Percentiles rank a stretch among this genome's conserved stretches.
These are phyloP conservation scores for Chlamydomonas asymmetrica DNA, from an alignment of 139 green algal genomes.

Conservation along the genomic window DNA sequence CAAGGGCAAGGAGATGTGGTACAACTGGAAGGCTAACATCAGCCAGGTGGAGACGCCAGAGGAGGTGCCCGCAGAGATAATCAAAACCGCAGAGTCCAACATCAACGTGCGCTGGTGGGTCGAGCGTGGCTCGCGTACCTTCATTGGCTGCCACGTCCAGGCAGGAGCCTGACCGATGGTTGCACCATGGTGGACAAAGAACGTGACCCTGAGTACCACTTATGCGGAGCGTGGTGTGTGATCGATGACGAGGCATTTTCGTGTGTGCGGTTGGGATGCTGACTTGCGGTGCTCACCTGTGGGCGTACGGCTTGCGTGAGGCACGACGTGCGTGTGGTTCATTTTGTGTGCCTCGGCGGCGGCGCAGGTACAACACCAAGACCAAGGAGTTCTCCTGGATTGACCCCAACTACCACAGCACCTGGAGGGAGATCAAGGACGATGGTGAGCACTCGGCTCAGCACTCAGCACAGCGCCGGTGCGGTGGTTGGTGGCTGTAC, in stretches of 20 bases:
- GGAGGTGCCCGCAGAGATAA: conserved; percentile 18
- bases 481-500: background rate
- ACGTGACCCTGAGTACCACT: too few relatives aligned
- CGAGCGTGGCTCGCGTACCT: too few relatives aligned
- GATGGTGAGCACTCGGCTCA: background rate
- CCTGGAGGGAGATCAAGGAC: conserved; percentile 25
- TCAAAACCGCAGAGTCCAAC: conserved; percentile 16
- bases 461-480: background rate
- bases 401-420: conserved; percentile 21
- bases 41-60: conserved; percentile 1
- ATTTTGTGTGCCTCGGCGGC: too few relatives aligned
- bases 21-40: conserved; percentile 21
- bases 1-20: conserved; percentile 14
- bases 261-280: too few relatives aligned
- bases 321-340: too few relatives aligned
- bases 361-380: conserved; percentile 27
- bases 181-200: too few relatives aligned
- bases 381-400: conserved; percentile 17
- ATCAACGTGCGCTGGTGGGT: conserved; percentile 23
- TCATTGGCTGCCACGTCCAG: too few relatives aligned
- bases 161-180: too few relatives aligned
- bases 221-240: too few relatives aligned
- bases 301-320: too few relatives aligned
- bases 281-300: too few relatives aligned
- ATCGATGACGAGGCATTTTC: too few relatives aligned